phyloP scores from a whole-genome alignment of 2,329 filamentous ascomycete species.

The Aspergillus sergii region DNA sequence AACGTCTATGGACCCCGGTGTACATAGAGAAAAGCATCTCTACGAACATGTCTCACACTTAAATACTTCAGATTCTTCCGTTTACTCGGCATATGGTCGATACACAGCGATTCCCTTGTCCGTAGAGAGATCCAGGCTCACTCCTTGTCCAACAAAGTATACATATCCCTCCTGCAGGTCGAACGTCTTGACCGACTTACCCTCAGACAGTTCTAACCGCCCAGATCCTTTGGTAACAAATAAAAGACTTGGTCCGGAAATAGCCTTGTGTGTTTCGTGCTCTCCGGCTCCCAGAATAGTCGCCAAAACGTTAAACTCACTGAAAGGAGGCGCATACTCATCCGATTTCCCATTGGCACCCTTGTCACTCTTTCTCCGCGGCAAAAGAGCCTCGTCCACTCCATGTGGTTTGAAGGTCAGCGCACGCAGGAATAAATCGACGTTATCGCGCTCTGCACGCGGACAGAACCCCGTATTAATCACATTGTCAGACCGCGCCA shows the following conservation, averaged over 20 bases:
- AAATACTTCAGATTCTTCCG: not conserved
- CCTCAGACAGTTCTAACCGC: conserved; percentile 55
- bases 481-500: conserved; percentile 75
- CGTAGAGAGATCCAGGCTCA: conserved; percentile 51
- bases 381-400: conserved; percentile 59
- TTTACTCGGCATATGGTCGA: conserved; percentile 47
- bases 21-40: not conserved
- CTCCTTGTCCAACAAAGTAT: conserved; percentile 66
- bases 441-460: conserved; percentile 62
- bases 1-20: not conserved
- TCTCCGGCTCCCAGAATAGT: conserved; percentile 61
- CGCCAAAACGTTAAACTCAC: conserved; percentile 71
- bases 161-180: conserved; percentile 64
- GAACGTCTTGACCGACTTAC: conserved; percentile 43
- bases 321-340: conserved; percentile 67
- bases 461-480: conserved; percentile 76
- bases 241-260: conserved; percentile 65
- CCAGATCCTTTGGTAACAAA: conserved; percentile 65
- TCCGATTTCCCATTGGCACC: conserved; percentile 63
- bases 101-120: conserved; percentile 51
- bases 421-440: conserved; percentile 64
- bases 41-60: not conserved
- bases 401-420: conserved; percentile 67
- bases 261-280: conserved; percentile 57
- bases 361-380: conserved; percentile 51